phyloP scores from a whole-genome alignment of 2,329 filamentous ascomycete species.

The Pestalotiopsis sp. region DNA sequence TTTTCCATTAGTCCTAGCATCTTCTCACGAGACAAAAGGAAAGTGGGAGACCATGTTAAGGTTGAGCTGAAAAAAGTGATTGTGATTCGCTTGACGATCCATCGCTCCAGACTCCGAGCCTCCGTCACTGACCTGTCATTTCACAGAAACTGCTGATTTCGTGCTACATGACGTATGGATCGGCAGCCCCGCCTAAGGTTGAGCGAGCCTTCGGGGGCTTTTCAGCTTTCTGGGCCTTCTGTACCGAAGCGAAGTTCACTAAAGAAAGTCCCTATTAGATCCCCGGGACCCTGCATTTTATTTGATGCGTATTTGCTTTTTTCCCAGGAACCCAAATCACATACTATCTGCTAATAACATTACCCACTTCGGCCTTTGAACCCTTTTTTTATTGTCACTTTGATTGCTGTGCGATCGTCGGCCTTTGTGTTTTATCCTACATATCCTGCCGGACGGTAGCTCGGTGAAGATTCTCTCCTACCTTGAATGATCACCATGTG shows the following conservation, averaged over 20 bases:
- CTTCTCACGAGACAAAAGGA: no score
- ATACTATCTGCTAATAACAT: not conserved
- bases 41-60: no score
- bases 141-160: conserved; percentile 5
- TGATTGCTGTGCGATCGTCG: not conserved
- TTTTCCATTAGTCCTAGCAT: no score
- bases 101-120: not conserved
- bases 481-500: not conserved
- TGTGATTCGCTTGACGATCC: not conserved
- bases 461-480: not conserved
- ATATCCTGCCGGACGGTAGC: not conserved
- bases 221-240: no score
- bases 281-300: conserved; percentile 10
- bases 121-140: conserved; percentile 2
- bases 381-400: not conserved
- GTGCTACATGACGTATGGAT: conserved; percentile 7
- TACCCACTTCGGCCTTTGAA: not conserved
- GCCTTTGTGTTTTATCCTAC: not conserved
- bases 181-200: conserved; percentile 4
- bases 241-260: not conserved
- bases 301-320: not conserved
- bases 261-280: not conserved
- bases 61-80: not conserved
- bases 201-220: not conserved
- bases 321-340: not conserved